Percentiles rank a stretch among this genome's conserved stretches.
Conservation (phyloP, 2,329 filamentous ascomycete genomes). For the Pseudogymnoascus pannorum region DNA sequence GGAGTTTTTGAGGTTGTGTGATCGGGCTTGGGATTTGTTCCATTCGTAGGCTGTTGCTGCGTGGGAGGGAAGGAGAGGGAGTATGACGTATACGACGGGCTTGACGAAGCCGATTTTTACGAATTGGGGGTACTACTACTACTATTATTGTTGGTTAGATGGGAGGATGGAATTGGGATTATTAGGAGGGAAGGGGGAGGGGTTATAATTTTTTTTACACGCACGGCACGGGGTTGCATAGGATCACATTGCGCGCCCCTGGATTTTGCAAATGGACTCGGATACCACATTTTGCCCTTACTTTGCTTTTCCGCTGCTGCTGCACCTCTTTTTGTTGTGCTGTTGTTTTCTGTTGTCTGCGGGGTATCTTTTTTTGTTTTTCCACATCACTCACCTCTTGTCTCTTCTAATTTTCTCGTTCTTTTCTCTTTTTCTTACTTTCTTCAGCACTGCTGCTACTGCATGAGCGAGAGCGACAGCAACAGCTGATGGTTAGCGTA, state of each 20-base stretch:
- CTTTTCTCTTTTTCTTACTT: not conserved
- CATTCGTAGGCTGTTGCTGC: constrained; percentile 56
- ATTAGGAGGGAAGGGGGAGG: not conserved
- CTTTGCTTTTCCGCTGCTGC: not conserved
- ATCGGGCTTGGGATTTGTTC: constrained; percentile 92
- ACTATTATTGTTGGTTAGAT: not conserved
- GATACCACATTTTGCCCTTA: not conserved
- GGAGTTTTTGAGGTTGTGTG: constrained; percentile 80
- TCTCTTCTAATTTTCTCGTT: not conserved
- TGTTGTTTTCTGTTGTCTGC: not conserved
- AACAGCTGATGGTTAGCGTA: no score
- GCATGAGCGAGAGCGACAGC: not conserved
- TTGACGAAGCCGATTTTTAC: not conserved
- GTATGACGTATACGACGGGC: not conserved
- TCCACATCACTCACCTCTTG: no score
- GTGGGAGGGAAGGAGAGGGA: not conserved
- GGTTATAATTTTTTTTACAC: not conserved
- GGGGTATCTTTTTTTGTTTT: no score
- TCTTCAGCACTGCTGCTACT: not conserved
- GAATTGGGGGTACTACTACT: not conserved
- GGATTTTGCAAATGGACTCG: not conserved
- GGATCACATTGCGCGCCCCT: no score
- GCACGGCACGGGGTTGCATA: no score
- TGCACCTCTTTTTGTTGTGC: not conserved
- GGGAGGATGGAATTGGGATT: not conserved